Evolutionary conservation across 345 rosid genomes (phyloP), one percentile per base, ranked within the genome.

Genomic region (Schrenkiella parvula): DNA sequence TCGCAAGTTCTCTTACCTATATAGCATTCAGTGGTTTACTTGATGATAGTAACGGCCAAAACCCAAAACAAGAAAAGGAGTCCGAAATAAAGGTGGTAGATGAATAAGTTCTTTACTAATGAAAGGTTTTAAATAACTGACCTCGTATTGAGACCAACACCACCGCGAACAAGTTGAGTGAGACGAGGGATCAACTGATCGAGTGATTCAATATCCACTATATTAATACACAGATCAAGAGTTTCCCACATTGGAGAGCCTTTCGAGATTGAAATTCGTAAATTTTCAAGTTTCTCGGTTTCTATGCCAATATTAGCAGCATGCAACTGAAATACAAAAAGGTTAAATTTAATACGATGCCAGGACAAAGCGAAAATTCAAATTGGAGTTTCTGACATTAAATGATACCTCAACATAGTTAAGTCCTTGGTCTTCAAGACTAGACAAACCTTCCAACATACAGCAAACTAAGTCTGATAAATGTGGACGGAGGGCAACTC

Each of bases 161-260:
- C 82, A 64, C 95, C 89, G 47, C 88, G 91, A 72, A 89, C 92
- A 89, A 93, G 85, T 44, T 85, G 92, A 57, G 85, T 83, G 78
- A 93, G 90, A 71, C 89, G 89, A 75, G 89, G 97, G 64, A 91
- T 87, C 84, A 93, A 76, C 77, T 79, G 73, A 66, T 93, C 88
- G 47, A 93, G 81, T 66, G 97, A 86, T 70, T 85, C 87, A 1
- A 73, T 75, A 80, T 91, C 86, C 67, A 84, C 86, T 64, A 86
- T 84, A 81, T 88, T 89, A 69, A 93, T 82, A 86, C 98, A 93
- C 34, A 87, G 79, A 64, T 93, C 98, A 70, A 93, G 96, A 68
- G 98, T 93, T 84, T 93, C 98, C 98, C 98, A 93, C 98, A 93
- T 93, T 37, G 97, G 92, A 79, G 98, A 93, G 78, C 95, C 82